Evolutionary conservation across 495 filamentous ascomycete species (phyloP), one percentile per base, ranked within the genome.

Genomic region (Xylaria scruposa): DNA sequence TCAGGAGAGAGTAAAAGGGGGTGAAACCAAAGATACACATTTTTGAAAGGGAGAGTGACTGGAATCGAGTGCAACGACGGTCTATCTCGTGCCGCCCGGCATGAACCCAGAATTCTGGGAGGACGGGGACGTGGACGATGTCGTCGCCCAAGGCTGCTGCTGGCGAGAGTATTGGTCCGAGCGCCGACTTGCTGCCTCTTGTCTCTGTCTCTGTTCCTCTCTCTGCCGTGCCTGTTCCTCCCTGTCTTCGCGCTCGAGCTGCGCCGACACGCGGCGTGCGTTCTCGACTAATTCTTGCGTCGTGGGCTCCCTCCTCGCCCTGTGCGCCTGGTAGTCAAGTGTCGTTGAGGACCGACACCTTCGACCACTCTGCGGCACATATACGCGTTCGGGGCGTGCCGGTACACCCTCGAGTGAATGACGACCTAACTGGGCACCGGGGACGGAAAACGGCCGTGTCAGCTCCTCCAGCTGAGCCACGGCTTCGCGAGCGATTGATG

Each of bases 201-300:
- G 40, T 46, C 61, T 46, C 47, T 67, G 42, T 49, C 4, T 70
- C 59, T 36, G 58, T 33, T 19, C 53, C 13, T 42, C 47, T 33
- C n/a, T 67, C 47, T 49, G 46, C 36, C 62, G 49, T 38, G 51
- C 29, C 42, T 46, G 56, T 42, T 60, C 51, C 42, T 71, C 60
- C 15, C 6, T 66, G 1, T 72, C 70, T 42, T 68, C 65, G 38
- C 64, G 53, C 64, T 72, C 70, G n/a, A 72, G 56, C 33, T 68
- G 65, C 19, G 54, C 64, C 6, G 70, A 72, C 44, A 72, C 70
- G 9, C 70, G 63, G 21, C 36, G 70, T 46, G 70, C 70, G 38
- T 68, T 72, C 46, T 67, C 64, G n/a, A 63, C 46, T 5, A 72
- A 54, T 17, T 72, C 64, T 40, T 68, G 42, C 12, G 70, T 72